Conservation (phyloP, 2,329 filamentous ascomycete species). For the Exserohilum turcica region DNA sequence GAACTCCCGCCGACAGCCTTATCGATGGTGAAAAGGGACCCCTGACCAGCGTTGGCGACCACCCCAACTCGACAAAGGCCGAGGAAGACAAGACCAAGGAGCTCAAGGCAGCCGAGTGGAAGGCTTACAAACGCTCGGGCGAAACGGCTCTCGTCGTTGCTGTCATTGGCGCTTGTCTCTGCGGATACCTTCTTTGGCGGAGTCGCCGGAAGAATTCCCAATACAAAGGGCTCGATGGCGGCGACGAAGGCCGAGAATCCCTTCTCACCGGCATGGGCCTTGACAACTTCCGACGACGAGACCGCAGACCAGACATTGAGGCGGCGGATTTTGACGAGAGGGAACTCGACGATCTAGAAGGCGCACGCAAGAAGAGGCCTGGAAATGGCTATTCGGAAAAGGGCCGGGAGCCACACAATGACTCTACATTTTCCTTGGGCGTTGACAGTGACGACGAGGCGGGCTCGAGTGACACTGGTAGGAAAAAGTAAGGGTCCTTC, state of each 20-base stretch:
- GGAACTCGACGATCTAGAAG: conserved; percentile 62
- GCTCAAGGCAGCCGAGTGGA: conserved; percentile 84
- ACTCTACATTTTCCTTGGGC: conserved; percentile 55
- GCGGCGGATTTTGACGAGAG: conserved; percentile 67
- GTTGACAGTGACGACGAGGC: conserved; percentile 48
- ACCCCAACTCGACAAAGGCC: conserved; percentile 70
- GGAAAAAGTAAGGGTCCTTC: conserved; percentile 37
- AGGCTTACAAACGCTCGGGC: conserved; percentile 84
- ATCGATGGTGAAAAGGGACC: conserved; percentile 85
- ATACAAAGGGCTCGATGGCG: conserved; percentile 51
- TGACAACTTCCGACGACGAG: conserved; percentile 54
- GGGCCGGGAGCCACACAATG: conserved; percentile 40
- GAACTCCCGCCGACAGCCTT: conserved; percentile 74
- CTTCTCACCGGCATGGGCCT: conserved; percentile 53
- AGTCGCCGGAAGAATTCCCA: conserved; percentile 49
- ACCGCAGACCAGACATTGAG: conserved; percentile 59
- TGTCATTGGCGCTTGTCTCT: conserved; percentile 70
- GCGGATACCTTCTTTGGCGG: conserved; percentile 73
- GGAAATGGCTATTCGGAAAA: conserved; percentile 38
- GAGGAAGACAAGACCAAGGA: conserved; percentile 71
- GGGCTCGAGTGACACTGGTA: conserved; percentile 40
- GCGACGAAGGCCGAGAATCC: conserved; percentile 53
- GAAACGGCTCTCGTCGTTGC: conserved; percentile 85
- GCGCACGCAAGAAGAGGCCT: conserved; percentile 26
- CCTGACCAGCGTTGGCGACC: conserved; percentile 76